Evolutionary conservation across 352 stramenopile species (phyloP).

Genomic region (Pythium sp.): DNA sequence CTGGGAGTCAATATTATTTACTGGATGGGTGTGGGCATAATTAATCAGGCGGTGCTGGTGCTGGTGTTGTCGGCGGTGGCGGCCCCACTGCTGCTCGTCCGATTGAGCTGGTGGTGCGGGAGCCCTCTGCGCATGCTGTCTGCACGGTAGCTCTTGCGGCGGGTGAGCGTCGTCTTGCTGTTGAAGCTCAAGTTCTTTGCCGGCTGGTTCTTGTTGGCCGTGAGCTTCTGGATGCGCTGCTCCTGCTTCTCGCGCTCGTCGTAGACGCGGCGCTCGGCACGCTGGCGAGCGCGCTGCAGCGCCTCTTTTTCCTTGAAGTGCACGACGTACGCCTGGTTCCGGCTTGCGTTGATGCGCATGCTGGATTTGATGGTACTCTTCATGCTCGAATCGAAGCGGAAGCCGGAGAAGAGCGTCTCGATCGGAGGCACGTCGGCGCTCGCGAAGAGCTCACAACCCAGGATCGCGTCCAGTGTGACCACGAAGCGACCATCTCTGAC

Average conservation of each 20-base stretch:
- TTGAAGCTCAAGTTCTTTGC: constrained; percentile 33
- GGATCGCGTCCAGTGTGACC: constrained; percentile 37
- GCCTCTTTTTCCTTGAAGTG: constrained; percentile 65
- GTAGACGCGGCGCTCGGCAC: constrained; percentile 63
- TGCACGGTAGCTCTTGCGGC: constrained; percentile 52
- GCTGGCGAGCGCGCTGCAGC: constrained; percentile 43
- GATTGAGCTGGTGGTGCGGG: constrained; percentile 26
- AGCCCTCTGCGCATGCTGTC: constrained; percentile 41
- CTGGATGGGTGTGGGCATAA: not conserved
- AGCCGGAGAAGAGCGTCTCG: constrained; percentile 51
- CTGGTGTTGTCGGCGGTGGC: constrained; percentile 17
- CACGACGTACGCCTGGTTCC: constrained; percentile 63
- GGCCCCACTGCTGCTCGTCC: constrained; percentile 18
- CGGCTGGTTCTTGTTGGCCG: constrained; percentile 27
- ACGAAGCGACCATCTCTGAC: constrained; percentile 36
- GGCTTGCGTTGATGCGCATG: constrained; percentile 76
- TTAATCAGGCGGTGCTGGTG: constrained; percentile 14
- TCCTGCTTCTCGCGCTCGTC: constrained; percentile 68
- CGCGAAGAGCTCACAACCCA: constrained; percentile 42
- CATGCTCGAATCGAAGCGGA: constrained; percentile 70
- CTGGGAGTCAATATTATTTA: not conserved
- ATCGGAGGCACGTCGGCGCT: constrained; percentile 39
- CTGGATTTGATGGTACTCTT: constrained; percentile 71
- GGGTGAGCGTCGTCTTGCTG: constrained; percentile 41
- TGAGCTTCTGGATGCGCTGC: constrained; percentile 50